These are phyloP conservation scores for Russula brevipes DNA, from an alignment of 768 basidiomycete genomes.

Conservation along the genomic window DNA sequence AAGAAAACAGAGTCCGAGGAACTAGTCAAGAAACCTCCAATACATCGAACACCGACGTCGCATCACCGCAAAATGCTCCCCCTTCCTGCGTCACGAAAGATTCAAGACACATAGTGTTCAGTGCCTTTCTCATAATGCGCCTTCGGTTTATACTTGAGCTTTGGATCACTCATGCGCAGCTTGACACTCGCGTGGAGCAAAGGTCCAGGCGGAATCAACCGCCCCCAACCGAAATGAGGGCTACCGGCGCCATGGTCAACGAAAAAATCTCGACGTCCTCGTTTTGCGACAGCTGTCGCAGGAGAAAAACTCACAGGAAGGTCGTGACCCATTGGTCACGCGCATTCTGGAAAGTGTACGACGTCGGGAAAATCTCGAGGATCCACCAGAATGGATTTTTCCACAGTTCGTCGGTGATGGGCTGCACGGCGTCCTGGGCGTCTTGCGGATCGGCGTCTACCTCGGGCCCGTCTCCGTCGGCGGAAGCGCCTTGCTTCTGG, in stretches of 20 bases:
- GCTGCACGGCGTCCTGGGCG: conserved; percentile 40
- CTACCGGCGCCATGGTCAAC: conserved; percentile 30
- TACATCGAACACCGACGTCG: background rate
- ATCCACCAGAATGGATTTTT: conserved; percentile 55
- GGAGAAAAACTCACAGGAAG: conserved; percentile 44
- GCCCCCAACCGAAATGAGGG: conserved; percentile 53
- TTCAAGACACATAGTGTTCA: conserved; percentile 44
- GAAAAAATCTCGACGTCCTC: background rate
- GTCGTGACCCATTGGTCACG: conserved; percentile 49
- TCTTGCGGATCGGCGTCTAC: background rate
- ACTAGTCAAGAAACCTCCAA: background rate
- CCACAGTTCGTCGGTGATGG: conserved; percentile 50
- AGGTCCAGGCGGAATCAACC: conserved; percentile 46
- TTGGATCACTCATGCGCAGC: conserved; percentile 45
- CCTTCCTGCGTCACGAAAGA: background rate
- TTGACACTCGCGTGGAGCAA: conserved; percentile 62
- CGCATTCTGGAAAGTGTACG: conserved; percentile 51
- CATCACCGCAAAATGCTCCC: background rate
- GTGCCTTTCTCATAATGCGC: conserved; percentile 47
- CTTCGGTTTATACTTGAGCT: conserved; percentile 52
- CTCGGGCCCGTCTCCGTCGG: background rate
- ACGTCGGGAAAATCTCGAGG: conserved; percentile 59
- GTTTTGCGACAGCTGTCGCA: background rate
- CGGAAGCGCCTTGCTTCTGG: background rate
- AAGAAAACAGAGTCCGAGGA: background rate